phyloP scores from a whole-genome alignment of 768 basidiomycete species.

The Lentinula sp. region DNA sequence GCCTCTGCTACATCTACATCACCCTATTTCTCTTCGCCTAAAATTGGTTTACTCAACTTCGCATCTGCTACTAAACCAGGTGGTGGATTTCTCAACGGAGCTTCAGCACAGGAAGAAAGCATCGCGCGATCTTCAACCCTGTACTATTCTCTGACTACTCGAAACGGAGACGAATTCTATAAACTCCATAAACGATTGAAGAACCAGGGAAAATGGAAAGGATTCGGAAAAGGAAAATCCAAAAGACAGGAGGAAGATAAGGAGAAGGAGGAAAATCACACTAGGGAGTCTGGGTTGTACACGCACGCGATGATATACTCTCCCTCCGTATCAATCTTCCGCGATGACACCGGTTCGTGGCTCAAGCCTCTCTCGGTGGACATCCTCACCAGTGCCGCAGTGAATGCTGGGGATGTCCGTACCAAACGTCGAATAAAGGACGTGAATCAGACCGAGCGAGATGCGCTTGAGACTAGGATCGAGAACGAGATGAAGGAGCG shows the following conservation, averaged over 20 bases:
- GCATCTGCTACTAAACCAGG: conserved; percentile 72
- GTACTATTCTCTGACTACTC: conserved; percentile 54
- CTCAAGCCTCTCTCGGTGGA: conserved; percentile 53
- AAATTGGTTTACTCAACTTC: conserved; percentile 68
- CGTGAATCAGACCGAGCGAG: conserved; percentile 5
- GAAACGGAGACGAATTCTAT: conserved; percentile 56
- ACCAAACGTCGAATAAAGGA: conserved; percentile 10
- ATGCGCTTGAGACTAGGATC: conserved; percentile 32
- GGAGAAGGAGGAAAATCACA: neutral
- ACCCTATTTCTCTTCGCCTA: conserved; percentile 9
- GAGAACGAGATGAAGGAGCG: conserved; percentile 57
- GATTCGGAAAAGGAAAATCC: neutral
- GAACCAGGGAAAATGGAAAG: neutral
- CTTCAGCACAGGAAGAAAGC: conserved; percentile 77
- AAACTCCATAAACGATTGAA: conserved; percentile 37
- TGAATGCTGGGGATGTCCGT: conserved; percentile 53
- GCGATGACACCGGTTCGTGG: conserved; percentile 56
- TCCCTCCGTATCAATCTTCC: conserved; percentile 54
- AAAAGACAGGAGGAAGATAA: neutral
- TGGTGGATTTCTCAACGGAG: conserved; percentile 68
- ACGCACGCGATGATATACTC: conserved; percentile 78
- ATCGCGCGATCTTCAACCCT: conserved; percentile 73
- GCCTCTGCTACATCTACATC: conserved; percentile 9
- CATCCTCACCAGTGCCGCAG: conserved; percentile 67
- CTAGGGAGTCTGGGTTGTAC: conserved; percentile 46